Evolutionary conservation across 2,329 filamentous ascomycete genomes (phyloP), one percentile per base, ranked within the genome.

Genomic region (Conoideocrella luteorostrata): DNA sequence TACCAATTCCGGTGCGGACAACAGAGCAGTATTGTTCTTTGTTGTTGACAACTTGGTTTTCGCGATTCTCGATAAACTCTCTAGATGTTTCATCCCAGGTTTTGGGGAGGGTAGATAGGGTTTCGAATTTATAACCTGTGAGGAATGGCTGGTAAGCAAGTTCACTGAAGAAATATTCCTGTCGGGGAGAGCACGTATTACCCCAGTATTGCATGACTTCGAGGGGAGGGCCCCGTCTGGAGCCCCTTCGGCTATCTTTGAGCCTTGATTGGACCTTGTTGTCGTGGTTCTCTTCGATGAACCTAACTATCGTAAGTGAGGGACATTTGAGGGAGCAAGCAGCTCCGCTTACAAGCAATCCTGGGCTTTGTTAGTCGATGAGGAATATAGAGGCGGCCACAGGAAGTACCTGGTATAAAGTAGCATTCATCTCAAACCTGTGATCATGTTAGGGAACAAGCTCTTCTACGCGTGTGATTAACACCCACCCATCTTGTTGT

Each of bases 341-440:
- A n/a, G 20, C 6, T 1, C 15, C 11, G 35, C 73, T 60, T 67
- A 78, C 75, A 79, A 66, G 69, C 70, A 77, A 49, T 65, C 71
- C 74, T 78, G 21, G 12, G 4, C 2, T 18, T n/a, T 18, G 45
- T 61, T 5, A 33, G 43, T 52, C 47, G 26, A 29, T 47, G 56
- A 33, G 50, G 48, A 41, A 18, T 15, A 28, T 28, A 35, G 18
- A 22, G 21, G 3, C 44, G 13, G 23, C 13, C 37, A 4, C 18
- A 35, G 51, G 63, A 66, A 78, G 63, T 71, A 93, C 90, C 71
- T 97, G 85, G 58, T 89, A 93, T 40, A 82, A 72, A 3, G 91
- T 96, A 39, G 88, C 91, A 61, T 96, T 95, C 89, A 98, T 95
- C 62, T 94, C 86, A 57, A 95, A 97, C 39, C 86, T 89, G 56